A percentile compares a stretch with the other conserved stretches of the same genome.
Conservation (phyloP, 495 filamentous ascomycete species). For the Tuber microsphaerosporum region DNA sequence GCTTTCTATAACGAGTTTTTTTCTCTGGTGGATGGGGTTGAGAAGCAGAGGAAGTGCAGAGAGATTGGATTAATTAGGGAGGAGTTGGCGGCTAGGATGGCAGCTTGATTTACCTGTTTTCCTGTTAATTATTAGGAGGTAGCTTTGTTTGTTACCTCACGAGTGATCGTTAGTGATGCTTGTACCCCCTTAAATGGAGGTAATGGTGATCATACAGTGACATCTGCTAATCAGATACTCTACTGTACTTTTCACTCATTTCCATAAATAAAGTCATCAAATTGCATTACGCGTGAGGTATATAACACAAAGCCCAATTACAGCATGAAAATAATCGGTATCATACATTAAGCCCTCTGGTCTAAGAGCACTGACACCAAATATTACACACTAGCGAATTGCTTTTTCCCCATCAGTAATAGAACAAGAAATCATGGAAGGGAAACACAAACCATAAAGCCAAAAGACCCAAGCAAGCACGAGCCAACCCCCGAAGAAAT, state of each 20-base stretch:
- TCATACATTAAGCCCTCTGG: background rate
- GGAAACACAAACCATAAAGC: background rate
- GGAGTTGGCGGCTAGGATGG: constrained; percentile 4
- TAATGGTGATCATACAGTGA: background rate
- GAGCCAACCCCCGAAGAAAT: background rate
- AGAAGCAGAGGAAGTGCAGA: constrained; percentile 56
- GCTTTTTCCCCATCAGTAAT: background rate
- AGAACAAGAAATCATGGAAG: background rate
- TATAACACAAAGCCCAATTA: background rate
- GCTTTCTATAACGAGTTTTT: constrained; percentile 59
- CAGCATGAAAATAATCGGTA: background rate
- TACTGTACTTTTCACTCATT: background rate
- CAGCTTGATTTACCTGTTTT: background rate
- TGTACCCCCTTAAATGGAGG: background rate
- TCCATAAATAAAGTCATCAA: background rate
- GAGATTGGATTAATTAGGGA: constrained; percentile 3
- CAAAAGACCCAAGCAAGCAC: background rate
- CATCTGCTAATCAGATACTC: background rate
- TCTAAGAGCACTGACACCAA: background rate
- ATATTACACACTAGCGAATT: background rate
- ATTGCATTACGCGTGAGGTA: background rate
- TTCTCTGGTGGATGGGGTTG: constrained; percentile 74
- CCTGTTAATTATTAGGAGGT: background rate
- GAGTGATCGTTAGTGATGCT: background rate
- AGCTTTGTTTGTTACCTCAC: background rate